Evolutionary conservation across 352 stramenopile genomes (phyloP).

Genomic region (Pythium periplocum): DNA sequence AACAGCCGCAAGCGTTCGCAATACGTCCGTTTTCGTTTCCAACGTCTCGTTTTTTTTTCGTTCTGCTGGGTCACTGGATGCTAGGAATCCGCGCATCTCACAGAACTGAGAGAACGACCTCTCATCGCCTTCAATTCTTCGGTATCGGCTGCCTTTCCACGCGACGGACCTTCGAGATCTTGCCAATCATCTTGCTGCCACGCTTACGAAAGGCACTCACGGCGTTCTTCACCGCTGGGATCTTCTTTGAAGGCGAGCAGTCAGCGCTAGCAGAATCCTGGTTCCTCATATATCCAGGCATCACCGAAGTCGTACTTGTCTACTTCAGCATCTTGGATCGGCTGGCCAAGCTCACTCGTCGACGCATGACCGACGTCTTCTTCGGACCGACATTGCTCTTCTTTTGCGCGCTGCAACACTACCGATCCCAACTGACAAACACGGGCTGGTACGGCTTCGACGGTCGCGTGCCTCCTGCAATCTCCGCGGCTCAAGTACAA

Average conservation of each 20-base stretch:
- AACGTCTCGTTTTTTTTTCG: constrained; percentile 23
- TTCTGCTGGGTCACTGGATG: constrained; percentile 31
- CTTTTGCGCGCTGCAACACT: constrained; percentile 16
- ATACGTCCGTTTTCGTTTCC: constrained; percentile 28
- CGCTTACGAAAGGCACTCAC: constrained; percentile 14
- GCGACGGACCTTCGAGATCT: constrained; percentile 11
- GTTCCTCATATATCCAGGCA: constrained; percentile 23
- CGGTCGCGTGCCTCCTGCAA: too few species aligned
- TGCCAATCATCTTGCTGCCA: constrained; percentile 17
- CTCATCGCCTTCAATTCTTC: too few species aligned
- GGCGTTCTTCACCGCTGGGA: constrained; percentile 19
- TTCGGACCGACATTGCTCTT: constrained; percentile 18
- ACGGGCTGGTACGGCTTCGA: too few species aligned
- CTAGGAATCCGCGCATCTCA: constrained; percentile 9
- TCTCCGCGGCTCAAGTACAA: too few species aligned
- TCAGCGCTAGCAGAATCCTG: constrained; percentile 15
- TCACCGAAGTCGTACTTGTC: constrained; percentile 18
- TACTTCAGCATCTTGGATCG: constrained; percentile 22
- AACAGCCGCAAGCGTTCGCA: constrained; percentile 20
- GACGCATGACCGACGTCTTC: constrained; percentile 16
- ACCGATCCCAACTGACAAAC: constrained; percentile 3
- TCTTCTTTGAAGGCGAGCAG: constrained; percentile 20
- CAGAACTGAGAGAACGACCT: too few species aligned
- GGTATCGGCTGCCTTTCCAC: too few species aligned
- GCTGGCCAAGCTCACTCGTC: constrained; percentile 8